phyloP scores from a whole-genome alignment of 768 basidiomycete species.

The Pholiota microspora region DNA sequence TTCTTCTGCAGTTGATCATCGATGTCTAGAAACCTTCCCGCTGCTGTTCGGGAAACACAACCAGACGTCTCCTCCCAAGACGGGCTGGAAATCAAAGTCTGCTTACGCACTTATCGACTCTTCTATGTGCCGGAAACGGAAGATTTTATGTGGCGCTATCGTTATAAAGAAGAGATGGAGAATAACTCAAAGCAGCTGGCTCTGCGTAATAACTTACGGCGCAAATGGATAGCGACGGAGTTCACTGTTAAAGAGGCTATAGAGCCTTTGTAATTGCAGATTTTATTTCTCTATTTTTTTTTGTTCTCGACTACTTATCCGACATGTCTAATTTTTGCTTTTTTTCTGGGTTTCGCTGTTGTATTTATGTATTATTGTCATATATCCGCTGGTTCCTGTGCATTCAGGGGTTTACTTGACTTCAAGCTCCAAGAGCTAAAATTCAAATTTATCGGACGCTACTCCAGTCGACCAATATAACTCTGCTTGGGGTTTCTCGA shows the following conservation, averaged over 20 bases:
- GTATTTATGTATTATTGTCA: conserved; percentile 6
- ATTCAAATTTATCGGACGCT: not conserved
- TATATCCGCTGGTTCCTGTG: not conserved
- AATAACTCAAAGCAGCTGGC: conserved; percentile 27
- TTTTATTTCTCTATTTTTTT: not conserved
- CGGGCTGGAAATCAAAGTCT: conserved; percentile 80
- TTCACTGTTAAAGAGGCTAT: not conserved
- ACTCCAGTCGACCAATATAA: not conserved
- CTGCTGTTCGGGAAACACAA: conserved; percentile 30
- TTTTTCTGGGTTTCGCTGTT: conserved; percentile 5
- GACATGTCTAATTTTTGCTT: conserved; percentile 4
- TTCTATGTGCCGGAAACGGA: conserved; percentile 76
- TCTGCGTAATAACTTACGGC: conserved; percentile 30
- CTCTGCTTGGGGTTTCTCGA: too few species aligned
- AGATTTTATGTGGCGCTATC: conserved; percentile 55
- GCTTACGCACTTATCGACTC: conserved; percentile 76
- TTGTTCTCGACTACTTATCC: not conserved
- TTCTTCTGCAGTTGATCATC: not conserved
- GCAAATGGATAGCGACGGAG: conserved; percentile 28
- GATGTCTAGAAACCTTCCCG: conserved; percentile 36
- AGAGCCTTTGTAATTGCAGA: not conserved
- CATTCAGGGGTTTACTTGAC: not conserved
- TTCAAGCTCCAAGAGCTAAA: not conserved
- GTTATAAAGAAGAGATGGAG: conserved; percentile 38
- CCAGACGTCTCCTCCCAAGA: conserved; percentile 52